These are phyloP conservation scores for Cetradonia linearis DNA, from an alignment of 495 filamentous ascomycete genomes.

Conservation along the genomic window DNA sequence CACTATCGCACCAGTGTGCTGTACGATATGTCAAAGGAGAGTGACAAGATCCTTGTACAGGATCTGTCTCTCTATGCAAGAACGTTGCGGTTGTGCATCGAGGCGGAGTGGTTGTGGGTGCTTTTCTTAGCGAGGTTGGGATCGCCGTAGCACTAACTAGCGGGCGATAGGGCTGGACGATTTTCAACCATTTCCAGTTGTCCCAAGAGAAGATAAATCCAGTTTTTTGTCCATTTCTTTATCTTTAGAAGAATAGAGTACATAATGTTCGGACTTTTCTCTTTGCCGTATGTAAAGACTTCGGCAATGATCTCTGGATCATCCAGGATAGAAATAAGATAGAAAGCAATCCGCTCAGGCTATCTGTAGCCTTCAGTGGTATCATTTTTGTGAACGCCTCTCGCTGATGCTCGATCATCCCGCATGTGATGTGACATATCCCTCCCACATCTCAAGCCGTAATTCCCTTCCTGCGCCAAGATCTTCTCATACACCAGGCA, in stretches of 20 bases:
- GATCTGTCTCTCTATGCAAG: constrained; percentile 22
- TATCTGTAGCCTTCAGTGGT: constrained; percentile 8
- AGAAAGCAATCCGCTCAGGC: constrained; percentile 12
- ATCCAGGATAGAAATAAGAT: background rate
- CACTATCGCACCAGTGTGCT: constrained; percentile 24
- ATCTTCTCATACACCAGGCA: background rate
- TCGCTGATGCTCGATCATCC: constrained; percentile 12
- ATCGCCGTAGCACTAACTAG: constrained; percentile 4
- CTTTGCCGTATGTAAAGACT: background rate
- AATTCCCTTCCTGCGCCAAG: background rate
- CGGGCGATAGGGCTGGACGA: background rate
- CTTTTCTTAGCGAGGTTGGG: constrained; percentile 18
- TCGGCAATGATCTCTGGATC: background rate
- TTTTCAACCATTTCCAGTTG: background rate
- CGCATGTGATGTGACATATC: background rate
- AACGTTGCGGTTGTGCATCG: background rate
- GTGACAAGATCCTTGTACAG: constrained; percentile 23
- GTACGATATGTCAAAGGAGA: constrained; percentile 11
- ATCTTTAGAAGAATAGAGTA: background rate
- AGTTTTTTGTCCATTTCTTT: background rate
- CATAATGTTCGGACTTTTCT: background rate
- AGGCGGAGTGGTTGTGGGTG: constrained; percentile 14
- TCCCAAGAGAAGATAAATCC: background rate
- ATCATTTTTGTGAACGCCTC: constrained; percentile 14
- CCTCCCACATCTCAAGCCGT: constrained; percentile 3